Evolutionary conservation across 805 yeast genomes (phyloP).

Genomic region (Candida dajiaensis): DNA sequence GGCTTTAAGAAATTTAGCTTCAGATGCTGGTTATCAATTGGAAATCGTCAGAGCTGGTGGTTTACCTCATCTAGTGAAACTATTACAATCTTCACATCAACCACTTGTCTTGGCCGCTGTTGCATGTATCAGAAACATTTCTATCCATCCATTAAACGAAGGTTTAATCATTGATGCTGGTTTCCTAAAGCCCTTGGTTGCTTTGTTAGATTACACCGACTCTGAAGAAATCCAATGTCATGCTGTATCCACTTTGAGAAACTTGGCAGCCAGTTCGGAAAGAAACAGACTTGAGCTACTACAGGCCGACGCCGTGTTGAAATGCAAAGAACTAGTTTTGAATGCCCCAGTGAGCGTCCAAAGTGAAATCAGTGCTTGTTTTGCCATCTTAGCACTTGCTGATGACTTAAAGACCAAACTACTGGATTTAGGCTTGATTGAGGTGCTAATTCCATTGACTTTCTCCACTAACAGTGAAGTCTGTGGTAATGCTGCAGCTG

Average conservation of each 20-base stretch:
- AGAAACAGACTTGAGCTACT: conserved; percentile 85
- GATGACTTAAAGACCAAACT: conserved; percentile 87
- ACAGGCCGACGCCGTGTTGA: conserved; percentile 92
- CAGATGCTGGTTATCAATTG: conserved; percentile 92
- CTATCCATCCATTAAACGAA: conserved; percentile 95
- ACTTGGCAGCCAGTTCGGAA: conserved; percentile 93
- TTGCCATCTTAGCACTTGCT: conserved; percentile 93
- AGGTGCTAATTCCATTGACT: conserved; percentile 88
- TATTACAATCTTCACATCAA: conserved; percentile 83
- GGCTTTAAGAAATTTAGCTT: conserved; percentile 91
- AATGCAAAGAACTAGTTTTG: conserved; percentile 83
- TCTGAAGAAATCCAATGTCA: conserved; percentile 98
- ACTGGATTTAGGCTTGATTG: conserved; percentile 76
- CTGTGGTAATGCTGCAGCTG: conserved; percentile 98
- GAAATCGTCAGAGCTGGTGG: conserved; percentile 97
- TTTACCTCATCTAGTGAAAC: conserved; percentile 83
- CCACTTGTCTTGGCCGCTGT: conserved; percentile 94
- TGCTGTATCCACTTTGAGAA: conserved; percentile 92
- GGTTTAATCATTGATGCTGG: conserved; percentile 96
- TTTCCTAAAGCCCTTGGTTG: conserved; percentile 84
- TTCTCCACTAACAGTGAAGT: conserved; percentile 86
- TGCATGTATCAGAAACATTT: conserved; percentile 95
- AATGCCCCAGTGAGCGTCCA: conserved; percentile 88
- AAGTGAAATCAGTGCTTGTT: conserved; percentile 93
- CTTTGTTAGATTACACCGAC: conserved; percentile 74